Evolutionary conservation across 1,139 yeast species (phyloP), one percentile per base, ranked within the genome.

Genomic region (Suhomyces yuchorum): DNA sequence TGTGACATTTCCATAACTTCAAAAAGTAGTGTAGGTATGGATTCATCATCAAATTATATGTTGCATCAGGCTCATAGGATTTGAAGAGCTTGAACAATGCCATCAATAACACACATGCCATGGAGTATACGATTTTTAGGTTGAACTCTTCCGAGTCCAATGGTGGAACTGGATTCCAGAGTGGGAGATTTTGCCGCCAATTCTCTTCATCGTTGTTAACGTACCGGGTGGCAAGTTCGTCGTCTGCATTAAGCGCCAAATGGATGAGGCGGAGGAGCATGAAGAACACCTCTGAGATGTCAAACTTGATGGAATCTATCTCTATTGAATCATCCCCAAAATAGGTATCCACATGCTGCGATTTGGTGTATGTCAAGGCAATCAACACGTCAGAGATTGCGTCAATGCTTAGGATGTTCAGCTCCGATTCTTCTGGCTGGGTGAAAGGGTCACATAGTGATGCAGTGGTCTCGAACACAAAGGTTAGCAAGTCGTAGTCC

Each of bases 371-470:
- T 34, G 64, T 56, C 15, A 80, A 60, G 0, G 81, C 81, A 6
- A 85, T 68, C 18, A 80, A 67, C 40, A 82, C 55, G 51, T 81
- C 81, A 4, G 86, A 74, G 4, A 84, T 55, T 8, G 74, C 61
- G 50, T 82, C 84, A 9, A 85, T 63, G 24, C 89, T 82, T 15
- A 84, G 66, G 0, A 82, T 65, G 26, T 70, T 63, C 1, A 66
- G 60, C 19, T 82, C 84, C n/a, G 75, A 75, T 32, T 85, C 87
- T 37, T 78, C 77, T 0, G 92, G 91, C 53, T 84, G 90, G 1
- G 89, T 82, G 55, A 75, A 70, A 3, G 89, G 88, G 59, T 85
- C 90, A 47, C 84, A 78, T 36, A 85, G 61, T 2, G 81, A 70
- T 3, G 79, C 67, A 2, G 75, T 59, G 11, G 71, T 62, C 41